These are phyloP conservation scores for Ambispora gerdemannii DNA, from an alignment of 192 early-diverging fungal species.

Conservation along the genomic window DNA sequence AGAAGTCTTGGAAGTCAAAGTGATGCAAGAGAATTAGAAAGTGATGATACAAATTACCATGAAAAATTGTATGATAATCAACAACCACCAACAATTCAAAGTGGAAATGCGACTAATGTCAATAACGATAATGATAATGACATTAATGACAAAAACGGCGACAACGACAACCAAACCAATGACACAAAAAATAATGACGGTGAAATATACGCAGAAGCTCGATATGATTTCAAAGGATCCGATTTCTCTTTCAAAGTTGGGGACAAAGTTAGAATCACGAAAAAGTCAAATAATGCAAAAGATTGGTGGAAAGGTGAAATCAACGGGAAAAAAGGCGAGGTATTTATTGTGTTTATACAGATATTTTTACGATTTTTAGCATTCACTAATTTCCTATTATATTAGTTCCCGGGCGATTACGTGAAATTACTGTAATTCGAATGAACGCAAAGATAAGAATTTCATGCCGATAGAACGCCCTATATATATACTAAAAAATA, in stretches of 20 bases:
- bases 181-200: background rate
- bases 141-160: background rate
- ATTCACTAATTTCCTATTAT: background rate
- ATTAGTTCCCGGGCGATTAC: background rate
- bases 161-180: background rate
- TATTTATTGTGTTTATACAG: background rate
- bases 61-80: too few relatives aligned
- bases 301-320: conserved; percentile 7
- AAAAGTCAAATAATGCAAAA: background rate
- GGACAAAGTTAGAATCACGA: conserved; percentile 30
- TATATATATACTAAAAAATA: too few relatives aligned
- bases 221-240: conserved; percentile 38
- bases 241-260: conserved; percentile 41
- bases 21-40: background rate
- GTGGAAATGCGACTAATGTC: background rate
- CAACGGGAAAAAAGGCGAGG: conserved; percentile 1
- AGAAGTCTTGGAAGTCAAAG: background rate
- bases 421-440: background rate
- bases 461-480: too few relatives aligned
- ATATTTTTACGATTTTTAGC: background rate
- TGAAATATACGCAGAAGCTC: conserved; percentile 30
- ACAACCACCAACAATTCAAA: background rate
- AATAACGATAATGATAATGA: background rate
- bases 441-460: too few relatives aligned
- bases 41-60: too few relatives aligned